Base-by-base conservation (phyloP, 75 land plant species). In the Ceratopteris richardii region DNA sequence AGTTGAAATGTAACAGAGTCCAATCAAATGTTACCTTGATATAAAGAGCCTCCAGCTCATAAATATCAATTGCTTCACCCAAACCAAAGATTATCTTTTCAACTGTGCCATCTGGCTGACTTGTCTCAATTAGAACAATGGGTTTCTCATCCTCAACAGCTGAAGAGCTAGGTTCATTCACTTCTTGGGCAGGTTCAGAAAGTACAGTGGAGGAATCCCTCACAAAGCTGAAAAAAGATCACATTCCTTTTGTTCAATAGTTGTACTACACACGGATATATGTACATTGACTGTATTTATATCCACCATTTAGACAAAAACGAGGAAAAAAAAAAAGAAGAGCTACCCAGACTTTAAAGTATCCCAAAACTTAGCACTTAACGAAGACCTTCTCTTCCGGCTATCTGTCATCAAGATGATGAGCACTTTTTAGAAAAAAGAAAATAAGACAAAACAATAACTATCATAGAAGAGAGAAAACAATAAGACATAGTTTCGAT, bases 71-170 rank as follows among this genome's bases (percentile, higher is more conserved):
- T 50, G 88, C 80, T 57, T 76, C 86, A 56, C 86, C 93, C 26
- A 86, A 79, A 40, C 86, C 73, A 74, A 88, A 92, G 17, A 92
- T 66, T 42, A 92, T 85, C 72, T 84, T 82, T 67, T 88, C 83
- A 58, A 78, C 27, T 51, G 69, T 52, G 56, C 94, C 97, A 88
- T 84, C 86, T 51, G 66, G 53, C 37, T 63, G 72, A 17, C 65
- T 67, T 60, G 70, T 88, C 65, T 92, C 86, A 58, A 74, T 62
- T 46, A 92, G 82, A 20, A 92, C 82, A 66, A 92, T 63, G 7
- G 37, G 37, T 54, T 84, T 86, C 44, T 75, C 72, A 25, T 75
- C 65, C 55, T 82, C 65, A 3, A n/a, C 48, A 46, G 4, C 17
- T 46, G 61, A 69, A 60, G 78, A 80, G 39, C 64, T 73, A 17